Percentiles rank a stretch among this genome's conserved stretches.
phyloP scores from a whole-genome alignment of 768 basidiomycete genomes.

The Rhizopogon roseolus region DNA sequence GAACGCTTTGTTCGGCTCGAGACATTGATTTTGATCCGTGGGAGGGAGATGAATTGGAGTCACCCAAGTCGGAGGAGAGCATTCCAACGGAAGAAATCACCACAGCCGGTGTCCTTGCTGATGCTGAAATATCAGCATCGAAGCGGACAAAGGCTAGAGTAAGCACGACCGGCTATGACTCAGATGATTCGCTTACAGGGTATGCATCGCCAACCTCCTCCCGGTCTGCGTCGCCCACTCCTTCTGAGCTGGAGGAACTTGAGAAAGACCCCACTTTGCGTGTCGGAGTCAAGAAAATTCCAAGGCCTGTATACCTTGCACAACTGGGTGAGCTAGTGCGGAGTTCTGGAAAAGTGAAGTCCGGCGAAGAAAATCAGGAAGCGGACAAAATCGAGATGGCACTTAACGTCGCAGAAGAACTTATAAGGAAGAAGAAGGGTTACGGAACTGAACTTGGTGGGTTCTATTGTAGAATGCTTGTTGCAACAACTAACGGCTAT shows the following conservation, averaged over 20 bases:
- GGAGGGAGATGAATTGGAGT: slow-evolving; percentile 9
- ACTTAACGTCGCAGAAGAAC: slow-evolving; percentile 69
- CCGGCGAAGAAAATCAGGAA: slow-evolving; percentile 55
- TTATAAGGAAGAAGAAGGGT: slow-evolving; percentile 77
- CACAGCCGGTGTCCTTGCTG: slow-evolving; percentile 1
- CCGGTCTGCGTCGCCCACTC: slow-evolving; percentile 77
- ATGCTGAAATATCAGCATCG: not conserved
- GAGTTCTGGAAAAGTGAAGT: slow-evolving; percentile 43
- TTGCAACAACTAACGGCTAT: not conserved
- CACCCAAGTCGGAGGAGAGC: slow-evolving; percentile 5
- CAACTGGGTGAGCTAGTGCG: slow-evolving; percentile 81
- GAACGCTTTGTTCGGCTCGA: slow-evolving; percentile 43
- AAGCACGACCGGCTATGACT: slow-evolving; percentile 46
- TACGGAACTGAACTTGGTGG: slow-evolving; percentile 89
- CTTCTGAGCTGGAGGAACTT: slow-evolving; percentile 75
- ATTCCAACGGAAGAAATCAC: slow-evolving; percentile 6
- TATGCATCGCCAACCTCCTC: slow-evolving; percentile 66
- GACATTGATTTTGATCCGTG: slow-evolving; percentile 45
- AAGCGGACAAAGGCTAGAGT: slow-evolving; percentile 1
- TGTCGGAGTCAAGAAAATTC: slow-evolving; percentile 61
- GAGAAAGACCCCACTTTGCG: slow-evolving; percentile 82
- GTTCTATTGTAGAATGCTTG: not conserved
- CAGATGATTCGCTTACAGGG: slow-evolving; percentile 77
- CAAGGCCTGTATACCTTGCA: slow-evolving; percentile 85
- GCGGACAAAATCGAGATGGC: slow-evolving; percentile 80